Conservation (phyloP, 2,329 filamentous ascomycete species). For the Trichoderma afroharzianum region DNA sequence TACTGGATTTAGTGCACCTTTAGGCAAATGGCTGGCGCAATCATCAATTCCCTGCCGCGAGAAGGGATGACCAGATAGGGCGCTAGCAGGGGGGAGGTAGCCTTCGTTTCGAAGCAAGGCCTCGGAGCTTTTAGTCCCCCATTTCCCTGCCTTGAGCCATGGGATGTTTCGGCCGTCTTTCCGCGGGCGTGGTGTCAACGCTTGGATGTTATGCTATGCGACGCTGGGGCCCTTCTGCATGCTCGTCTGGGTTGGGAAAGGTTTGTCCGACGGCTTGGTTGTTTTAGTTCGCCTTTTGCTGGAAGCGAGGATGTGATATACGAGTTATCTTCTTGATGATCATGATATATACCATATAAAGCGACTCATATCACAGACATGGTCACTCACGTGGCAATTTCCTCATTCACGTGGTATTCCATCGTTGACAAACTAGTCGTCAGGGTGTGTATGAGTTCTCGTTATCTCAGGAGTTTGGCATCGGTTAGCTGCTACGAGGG, state of each 20-base stretch:
- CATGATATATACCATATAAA: background rate
- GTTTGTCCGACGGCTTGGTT: background rate
- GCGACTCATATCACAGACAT: background rate
- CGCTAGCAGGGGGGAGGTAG: background rate
- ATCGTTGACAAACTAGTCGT: background rate
- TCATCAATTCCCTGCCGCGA: background rate
- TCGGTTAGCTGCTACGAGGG: background rate
- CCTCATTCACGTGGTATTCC: background rate
- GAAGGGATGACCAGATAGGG: background rate
- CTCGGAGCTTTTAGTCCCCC: background rate
- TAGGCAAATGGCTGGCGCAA: background rate
- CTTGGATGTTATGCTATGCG: background rate
- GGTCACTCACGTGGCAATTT: background rate
- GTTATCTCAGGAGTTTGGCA: background rate
- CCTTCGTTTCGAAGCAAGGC: background rate
- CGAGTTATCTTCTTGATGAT: background rate
- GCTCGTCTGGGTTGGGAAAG: background rate
- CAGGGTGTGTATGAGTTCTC: background rate
- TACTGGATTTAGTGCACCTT: background rate
- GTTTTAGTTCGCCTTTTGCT: background rate
- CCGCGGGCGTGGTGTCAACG: background rate
- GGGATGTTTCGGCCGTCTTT: background rate
- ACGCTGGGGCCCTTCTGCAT: background rate
- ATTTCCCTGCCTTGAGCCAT: background rate
- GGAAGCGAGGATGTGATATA: background rate